These are phyloP conservation scores for Phyllosticta citribraziliensis DNA, from an alignment of 2,329 filamentous ascomycete species.

Conservation along the genomic window DNA sequence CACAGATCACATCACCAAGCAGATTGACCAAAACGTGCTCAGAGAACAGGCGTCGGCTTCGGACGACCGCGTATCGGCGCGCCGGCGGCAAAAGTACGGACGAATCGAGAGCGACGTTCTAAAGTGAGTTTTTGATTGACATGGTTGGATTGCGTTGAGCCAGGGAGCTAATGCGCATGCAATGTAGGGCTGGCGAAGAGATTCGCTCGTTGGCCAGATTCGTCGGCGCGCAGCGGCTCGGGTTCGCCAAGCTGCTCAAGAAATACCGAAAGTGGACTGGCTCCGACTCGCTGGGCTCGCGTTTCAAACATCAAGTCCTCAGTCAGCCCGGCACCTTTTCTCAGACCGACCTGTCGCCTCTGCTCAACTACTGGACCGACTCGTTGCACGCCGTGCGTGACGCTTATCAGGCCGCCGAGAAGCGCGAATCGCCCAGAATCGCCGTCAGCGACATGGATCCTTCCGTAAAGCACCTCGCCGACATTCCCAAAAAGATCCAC, in stretches of 20 bases:
- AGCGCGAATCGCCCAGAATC: conserved; percentile 6
- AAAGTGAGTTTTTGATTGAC: conserved; percentile 23
- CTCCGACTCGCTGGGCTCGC: conserved; percentile 52
- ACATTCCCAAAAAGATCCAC: conserved; percentile 23
- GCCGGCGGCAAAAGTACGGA: conserved; percentile 40
- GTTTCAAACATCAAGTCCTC: conserved; percentile 59
- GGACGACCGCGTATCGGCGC: conserved; percentile 26
- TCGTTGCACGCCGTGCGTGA: conserved; percentile 36
- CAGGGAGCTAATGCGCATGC: neutral
- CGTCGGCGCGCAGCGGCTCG: conserved; percentile 61
- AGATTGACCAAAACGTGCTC: conserved; percentile 24
- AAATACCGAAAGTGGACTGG: conserved; percentile 87
- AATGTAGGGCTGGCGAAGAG: conserved; percentile 56
- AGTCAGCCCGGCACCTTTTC: conserved; percentile 62
- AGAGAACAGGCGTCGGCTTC: conserved; percentile 10
- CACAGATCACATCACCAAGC: conserved; percentile 29
- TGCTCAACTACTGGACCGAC: conserved; percentile 40
- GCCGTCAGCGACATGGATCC: conserved; percentile 3
- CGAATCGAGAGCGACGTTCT: conserved; percentile 41
- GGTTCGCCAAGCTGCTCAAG: conserved; percentile 74
- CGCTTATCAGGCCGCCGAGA: conserved; percentile 29
- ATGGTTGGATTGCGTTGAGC: conserved; percentile 9
- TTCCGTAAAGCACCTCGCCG: conserved; percentile 2
- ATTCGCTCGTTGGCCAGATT: conserved; percentile 62
- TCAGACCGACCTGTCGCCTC: conserved; percentile 49